These are phyloP conservation scores for Trichoderma polysporum DNA, from an alignment of 2,329 filamentous ascomycete species.

Conservation along the genomic window DNA sequence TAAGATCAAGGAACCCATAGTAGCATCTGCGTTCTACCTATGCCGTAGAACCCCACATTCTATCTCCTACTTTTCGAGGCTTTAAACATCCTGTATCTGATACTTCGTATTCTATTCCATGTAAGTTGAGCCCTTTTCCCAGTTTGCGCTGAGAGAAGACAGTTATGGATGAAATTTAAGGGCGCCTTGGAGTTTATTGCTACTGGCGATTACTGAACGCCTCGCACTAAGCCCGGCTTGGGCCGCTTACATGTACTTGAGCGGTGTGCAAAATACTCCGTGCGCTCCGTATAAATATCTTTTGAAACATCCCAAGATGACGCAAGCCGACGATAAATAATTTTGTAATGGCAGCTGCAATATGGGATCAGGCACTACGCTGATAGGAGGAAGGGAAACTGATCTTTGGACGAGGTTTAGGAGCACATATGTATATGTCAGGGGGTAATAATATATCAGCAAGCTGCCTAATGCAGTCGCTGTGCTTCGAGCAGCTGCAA, in stretches of 20 bases:
- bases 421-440: background rate
- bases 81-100: background rate
- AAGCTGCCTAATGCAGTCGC: background rate
- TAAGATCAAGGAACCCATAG: background rate
- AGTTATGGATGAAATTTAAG: background rate
- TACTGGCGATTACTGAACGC: background rate
- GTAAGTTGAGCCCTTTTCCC: background rate
- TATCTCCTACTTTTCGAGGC: background rate
- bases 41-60: background rate
- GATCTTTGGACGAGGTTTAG: background rate
- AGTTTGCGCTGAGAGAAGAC: background rate
- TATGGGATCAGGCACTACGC: background rate
- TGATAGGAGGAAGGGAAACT: background rate
- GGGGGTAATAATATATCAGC: background rate
- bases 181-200: background rate
- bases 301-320: background rate
- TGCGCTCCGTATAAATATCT: background rate
- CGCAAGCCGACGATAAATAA: background rate
- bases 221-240: background rate
- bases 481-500: background rate
- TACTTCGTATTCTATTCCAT: background rate
- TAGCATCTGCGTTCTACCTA: background rate
- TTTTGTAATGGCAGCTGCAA: background rate
- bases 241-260: background rate
- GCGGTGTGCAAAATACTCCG: background rate